A percentile compares a stretch with the other conserved stretches of the same genome.
These are phyloP conservation scores for Solanum bukasovii DNA, from an alignment of 257 asterid genomes.

Conservation along the genomic window DNA sequence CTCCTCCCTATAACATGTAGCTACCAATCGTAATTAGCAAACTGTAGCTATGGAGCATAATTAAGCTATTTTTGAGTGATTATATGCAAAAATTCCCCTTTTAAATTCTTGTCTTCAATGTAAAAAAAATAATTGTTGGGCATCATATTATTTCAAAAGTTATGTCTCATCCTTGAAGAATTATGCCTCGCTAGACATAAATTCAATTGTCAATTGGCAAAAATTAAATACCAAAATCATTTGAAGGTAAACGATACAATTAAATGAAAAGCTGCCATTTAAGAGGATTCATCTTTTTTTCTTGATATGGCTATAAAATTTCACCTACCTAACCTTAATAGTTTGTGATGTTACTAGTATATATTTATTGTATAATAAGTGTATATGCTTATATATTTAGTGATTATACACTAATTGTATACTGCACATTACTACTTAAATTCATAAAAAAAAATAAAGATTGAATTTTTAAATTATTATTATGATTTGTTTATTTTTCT, in stretches of 20 bases:
- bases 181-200: neutral
- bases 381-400: neutral
- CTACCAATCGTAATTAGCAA: no score
- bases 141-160: neutral
- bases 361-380: neutral
- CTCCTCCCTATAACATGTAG: no score
- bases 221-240: neutral
- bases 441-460: neutral
- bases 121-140: no score
- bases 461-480: no score
- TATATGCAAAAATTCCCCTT: no score
- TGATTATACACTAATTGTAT: neutral
- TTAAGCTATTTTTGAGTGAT: no score
- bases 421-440: neutral
- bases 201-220: neutral
- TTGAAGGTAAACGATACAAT: neutral
- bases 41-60: no score
- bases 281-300: neutral
- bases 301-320: neutral
- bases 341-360: neutral
- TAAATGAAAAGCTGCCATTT: neutral
- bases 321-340: neutral
- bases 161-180: neutral
- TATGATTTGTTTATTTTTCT: no score
- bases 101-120: no score